Conservation (phyloP, 306 rosid genomes). For the Gynostemma pentaphyllum region DNA sequence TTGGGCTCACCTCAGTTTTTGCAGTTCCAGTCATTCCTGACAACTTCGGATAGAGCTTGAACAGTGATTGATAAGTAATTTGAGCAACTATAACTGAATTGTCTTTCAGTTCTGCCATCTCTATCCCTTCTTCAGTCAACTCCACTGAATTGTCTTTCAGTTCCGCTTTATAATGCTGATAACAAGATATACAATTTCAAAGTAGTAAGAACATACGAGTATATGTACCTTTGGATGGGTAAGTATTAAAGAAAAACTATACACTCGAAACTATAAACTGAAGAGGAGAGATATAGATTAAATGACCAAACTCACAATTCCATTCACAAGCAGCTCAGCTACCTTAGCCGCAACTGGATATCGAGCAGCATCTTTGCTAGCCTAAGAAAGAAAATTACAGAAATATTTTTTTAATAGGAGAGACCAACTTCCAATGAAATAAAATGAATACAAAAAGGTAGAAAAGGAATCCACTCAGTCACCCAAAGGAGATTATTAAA, state of each 20-base stretch:
- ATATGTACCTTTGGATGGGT: background rate
- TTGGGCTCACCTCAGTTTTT: constrained; percentile 85
- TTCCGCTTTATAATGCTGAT: constrained; percentile 83
- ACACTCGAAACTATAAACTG: constrained; percentile 4
- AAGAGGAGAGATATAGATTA: constrained; percentile 10
- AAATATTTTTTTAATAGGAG: background rate
- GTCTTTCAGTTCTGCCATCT: constrained; percentile 94
- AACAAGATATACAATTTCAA: constrained; percentile 1
- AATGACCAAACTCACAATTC: constrained; percentile 46
- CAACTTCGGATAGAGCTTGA: constrained; percentile 92
- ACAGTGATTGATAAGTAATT: constrained; percentile 93
- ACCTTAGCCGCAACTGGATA: constrained; percentile 97
- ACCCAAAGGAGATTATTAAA: background rate
- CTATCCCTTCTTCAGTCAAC: constrained; percentile 94
- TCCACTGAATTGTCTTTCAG: constrained; percentile 88
- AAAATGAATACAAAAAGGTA: background rate
- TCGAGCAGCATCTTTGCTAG: constrained; percentile 85
- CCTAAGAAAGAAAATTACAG: constrained; percentile 45
- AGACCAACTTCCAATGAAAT: background rate
- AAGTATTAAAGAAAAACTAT: background rate
- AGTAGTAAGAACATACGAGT: background rate
- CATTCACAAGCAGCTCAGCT: constrained; percentile 73
- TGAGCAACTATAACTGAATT: constrained; percentile 96
- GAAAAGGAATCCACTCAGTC: background rate
- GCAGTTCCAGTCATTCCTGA: constrained; percentile 99